Conservation (phyloP, 106 monocot genomes). For the Acanthochlamys bracteata region DNA sequence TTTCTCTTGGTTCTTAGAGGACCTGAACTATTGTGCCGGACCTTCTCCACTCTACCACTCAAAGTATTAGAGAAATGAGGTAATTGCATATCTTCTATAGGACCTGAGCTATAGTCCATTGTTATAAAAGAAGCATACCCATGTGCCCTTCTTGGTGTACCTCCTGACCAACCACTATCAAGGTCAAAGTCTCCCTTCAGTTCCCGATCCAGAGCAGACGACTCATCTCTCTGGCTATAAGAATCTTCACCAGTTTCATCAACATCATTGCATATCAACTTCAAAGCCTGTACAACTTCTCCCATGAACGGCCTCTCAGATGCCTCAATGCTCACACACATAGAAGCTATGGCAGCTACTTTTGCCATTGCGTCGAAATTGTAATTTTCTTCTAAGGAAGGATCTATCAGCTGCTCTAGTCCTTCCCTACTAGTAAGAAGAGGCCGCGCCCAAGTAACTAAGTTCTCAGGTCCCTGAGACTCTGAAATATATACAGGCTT, state of each 20-base stretch:
- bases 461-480: constrained; percentile 68
- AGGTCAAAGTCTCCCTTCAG: constrained; percentile 28
- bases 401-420: constrained; percentile 65
- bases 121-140: constrained; percentile 47
- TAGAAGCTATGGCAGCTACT: constrained; percentile 81
- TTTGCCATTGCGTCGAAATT: constrained; percentile 55
- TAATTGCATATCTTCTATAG: constrained; percentile 31
- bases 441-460: constrained; percentile 84
- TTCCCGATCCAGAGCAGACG: constrained; percentile 31
- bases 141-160: constrained; percentile 21
- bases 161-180: constrained; percentile 36
- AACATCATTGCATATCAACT: constrained; percentile 58
- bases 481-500: constrained; percentile 72
- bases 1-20: constrained; percentile 50
- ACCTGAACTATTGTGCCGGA: constrained; percentile 53
- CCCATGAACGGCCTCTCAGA: constrained; percentile 94
- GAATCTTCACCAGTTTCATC: constrained; percentile 41
- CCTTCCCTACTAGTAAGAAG: constrained; percentile 66
- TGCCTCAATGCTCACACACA: constrained; percentile 72
- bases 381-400: constrained; percentile 39
- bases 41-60: constrained; percentile 18
- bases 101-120: constrained; percentile 77
- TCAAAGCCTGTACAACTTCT: constrained; percentile 87
- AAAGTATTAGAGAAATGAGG: constrained; percentile 30
- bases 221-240: constrained; percentile 42